Evolutionary conservation across 2,329 filamentous ascomycete genomes (phyloP), one percentile per base, ranked within the genome.

Genomic region (Daldinia sp.): DNA sequence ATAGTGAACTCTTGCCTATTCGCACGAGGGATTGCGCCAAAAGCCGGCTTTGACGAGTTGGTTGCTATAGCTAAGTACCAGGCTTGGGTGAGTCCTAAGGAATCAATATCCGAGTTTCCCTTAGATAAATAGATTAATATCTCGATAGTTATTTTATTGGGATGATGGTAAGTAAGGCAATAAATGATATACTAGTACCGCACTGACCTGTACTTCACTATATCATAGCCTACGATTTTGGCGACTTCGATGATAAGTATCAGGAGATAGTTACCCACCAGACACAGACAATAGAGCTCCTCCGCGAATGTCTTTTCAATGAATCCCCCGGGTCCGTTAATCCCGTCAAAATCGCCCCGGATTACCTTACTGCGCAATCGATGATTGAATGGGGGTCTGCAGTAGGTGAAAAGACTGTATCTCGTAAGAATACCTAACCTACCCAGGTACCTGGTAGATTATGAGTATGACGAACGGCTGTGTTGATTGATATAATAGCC

Each of bases 1-100:
- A 49, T 48, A 32, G 41, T 49, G 1, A 19, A 60, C 10, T 43
- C 57, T 23, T 53, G 57, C 39, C 39, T 60, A n/a, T 60, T 60
- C 41, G 57, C 49, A 23, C 21, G 56, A 10, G 48, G 13, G 1
- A 43, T 27, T n/a, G 49, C 57, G n/a, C 57, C 49, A 15, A 49
- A 21, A 17, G 49, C 41, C 21, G 15, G 21, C 7, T 32, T 54
- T 43, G 25, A 54, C 1, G 49, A 49, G 17, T n/a, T 49, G 17
- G 23, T 54, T 8, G 49, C 47, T 23, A 2, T 60, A 23, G 19
- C 41, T 17, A 48, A 53, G 17, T 60, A 43, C 23, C 49, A 49
- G 37, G 57, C 57, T 29, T 54, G 57, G 57, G 57, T 60, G 25
- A 49, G 23, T 49, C 49, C 19, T 1, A 19, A 49, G 30, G 34